Conservation (phyloP, 2,329 filamentous ascomycete species). For the Fusarium sp. region DNA sequence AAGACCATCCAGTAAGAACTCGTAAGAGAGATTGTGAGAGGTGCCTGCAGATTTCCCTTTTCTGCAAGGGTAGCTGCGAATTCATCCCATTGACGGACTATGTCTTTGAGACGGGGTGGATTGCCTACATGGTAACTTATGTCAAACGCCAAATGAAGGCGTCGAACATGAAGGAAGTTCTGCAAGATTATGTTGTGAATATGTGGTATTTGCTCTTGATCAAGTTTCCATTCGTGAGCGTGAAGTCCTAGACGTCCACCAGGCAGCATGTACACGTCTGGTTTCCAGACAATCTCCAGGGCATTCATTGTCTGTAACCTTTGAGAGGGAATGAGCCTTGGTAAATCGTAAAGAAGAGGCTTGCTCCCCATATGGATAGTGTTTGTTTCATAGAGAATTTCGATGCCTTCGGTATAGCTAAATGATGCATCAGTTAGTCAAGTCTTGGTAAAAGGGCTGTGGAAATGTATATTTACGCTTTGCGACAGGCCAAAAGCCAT, state of each 20-base stretch:
- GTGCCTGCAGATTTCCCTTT: not conserved
- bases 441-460: fast-evolving
- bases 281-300: not conserved
- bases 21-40: not conserved
- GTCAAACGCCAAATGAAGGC: not conserved
- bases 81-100: not conserved
- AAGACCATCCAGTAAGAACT: not conserved
- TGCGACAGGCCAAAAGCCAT: not conserved
- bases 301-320: not conserved
- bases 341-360: not conserved
- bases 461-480: not conserved
- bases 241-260: not conserved
- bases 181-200: not conserved
- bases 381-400: not conserved
- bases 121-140: not conserved
- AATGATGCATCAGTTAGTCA: fast-evolving
- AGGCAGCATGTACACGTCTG: not conserved
- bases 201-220: not conserved
- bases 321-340: not conserved
- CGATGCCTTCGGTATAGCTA: fast-evolving
- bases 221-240: not conserved
- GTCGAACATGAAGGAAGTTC: not conserved
- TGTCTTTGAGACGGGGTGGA: not conserved
- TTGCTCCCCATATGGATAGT: not conserved
- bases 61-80: not conserved